Evolutionary conservation across 805 yeast genomes (phyloP), one percentile per base, ranked within the genome.

Genomic region (Cephaloascus albidus): DNA sequence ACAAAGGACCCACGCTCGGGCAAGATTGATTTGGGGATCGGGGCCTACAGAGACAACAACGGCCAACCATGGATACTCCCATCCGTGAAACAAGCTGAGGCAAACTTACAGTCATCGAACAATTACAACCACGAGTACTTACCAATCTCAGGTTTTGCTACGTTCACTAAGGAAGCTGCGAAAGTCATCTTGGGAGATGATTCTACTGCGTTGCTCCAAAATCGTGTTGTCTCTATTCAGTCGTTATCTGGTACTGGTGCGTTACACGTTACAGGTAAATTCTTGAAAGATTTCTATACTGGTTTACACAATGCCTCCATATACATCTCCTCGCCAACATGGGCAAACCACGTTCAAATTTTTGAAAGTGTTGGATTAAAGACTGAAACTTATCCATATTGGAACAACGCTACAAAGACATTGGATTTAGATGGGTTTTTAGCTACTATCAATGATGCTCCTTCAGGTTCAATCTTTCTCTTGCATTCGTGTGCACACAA

Each of bases 401-500:
- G 95, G 89, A 74, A 90, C 54, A 66, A 70, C 40, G 69, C 65
- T 17, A 74, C 81, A 41, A 85, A 85, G 61, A 65, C 80, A 3
- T 71, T 90, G 49, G 83, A 85, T 56, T 60, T 89, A 43, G 67
- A 73, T 5, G 95, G 88, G 1, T 78, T 81, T 54, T 49, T 89
- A 30, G 47, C 51, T 10, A 64, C 86, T 35, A 80, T 90, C 46
- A 66, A 74, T 36, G 41, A 57, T 17, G 94, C 96, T 10, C 81
- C 82, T 40, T 57, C 59, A 5, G 95, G 95, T 37, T 86, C 95
- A 6, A 67, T 87, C 35, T 79, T 90, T 50, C 61, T 90, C 42
- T 70, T 90, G 43, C 98, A 90, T 57, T 88, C 97, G 3, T 89
- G 97, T 61, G 97, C 97, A 27, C 98, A 90, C 64, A 90, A 90